Percentiles rank a stretch among this genome's conserved stretches.
These are phyloP conservation scores for Zea mays DNA, from an alignment of 176 grass and related monocot species.

Conservation along the genomic window Zm-B73-REFERENCE-NAM-5.0 NC_050105.1:142492501-142493000, in stretches of 20 bases:
- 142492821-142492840: too few relatives aligned
- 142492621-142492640: conserved; percentile 1
- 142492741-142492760: too few relatives aligned
- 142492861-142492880: not conserved
- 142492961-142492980: conserved; percentile 11
- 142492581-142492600: not conserved
- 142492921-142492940: not conserved
- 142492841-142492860: not conserved
- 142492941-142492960: not conserved
- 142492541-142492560: not conserved
- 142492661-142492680: not conserved
- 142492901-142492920: not conserved
- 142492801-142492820: too few relatives aligned
- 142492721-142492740: too few relatives aligned
- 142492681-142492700: not conserved
- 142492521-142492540: not conserved
- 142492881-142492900: not conserved
- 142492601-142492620: not conserved
- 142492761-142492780: too few relatives aligned
- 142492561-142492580: not conserved
- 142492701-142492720: too few relatives aligned
- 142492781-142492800: too few relatives aligned
- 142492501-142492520: too few relatives aligned
- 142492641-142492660: not conserved
- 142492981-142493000: not conserved